Conservation (phyloP, 805 yeast genomes). For the Suhomyces kilbournensis region DNA sequence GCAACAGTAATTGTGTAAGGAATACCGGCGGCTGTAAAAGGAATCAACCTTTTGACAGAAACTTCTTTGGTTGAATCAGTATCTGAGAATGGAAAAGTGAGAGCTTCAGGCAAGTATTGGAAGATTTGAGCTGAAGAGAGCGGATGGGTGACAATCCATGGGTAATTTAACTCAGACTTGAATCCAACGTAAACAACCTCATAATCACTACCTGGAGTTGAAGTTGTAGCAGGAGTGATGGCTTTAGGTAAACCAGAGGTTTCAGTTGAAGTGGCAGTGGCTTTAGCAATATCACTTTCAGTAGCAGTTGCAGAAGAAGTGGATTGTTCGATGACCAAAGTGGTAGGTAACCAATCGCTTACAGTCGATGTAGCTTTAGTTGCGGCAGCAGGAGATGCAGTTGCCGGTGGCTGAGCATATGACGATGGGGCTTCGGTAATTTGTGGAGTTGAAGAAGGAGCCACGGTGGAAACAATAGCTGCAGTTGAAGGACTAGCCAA, state of each 20-base stretch:
- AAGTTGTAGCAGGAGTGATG: conserved; percentile 63
- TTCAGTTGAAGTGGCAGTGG: conserved; percentile 27
- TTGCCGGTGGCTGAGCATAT: conserved; percentile 5
- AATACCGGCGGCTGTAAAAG: conserved; percentile 55
- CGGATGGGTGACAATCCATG: conserved; percentile 71
- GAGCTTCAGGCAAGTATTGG: conserved; percentile 75
- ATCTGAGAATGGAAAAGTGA: conserved; percentile 57
- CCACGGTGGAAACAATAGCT: not conserved
- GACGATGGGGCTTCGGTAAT: conserved; percentile 6
- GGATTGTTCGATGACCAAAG: conserved; percentile 24
- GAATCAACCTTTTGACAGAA: conserved; percentile 67
- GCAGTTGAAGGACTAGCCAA: not conserved
- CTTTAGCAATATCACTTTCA: conserved; percentile 12
- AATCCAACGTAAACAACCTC: conserved; percentile 73
- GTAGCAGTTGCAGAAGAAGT: conserved; percentile 13
- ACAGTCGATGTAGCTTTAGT: conserved; percentile 10
- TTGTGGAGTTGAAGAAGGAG: not conserved
- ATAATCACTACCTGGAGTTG: conserved; percentile 45
- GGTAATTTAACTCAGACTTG: conserved; percentile 74
- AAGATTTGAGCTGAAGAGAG: conserved; percentile 81
- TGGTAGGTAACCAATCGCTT: conserved; percentile 36
- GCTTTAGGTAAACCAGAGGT: conserved; percentile 69
- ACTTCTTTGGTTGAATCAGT: conserved; percentile 36
- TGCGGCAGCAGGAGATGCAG: conserved; percentile 8
- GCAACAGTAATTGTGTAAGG: conserved; percentile 83